Base-by-base conservation (phyloP, 177 flowering plant species). In the Vitis hybrid region DNA sequence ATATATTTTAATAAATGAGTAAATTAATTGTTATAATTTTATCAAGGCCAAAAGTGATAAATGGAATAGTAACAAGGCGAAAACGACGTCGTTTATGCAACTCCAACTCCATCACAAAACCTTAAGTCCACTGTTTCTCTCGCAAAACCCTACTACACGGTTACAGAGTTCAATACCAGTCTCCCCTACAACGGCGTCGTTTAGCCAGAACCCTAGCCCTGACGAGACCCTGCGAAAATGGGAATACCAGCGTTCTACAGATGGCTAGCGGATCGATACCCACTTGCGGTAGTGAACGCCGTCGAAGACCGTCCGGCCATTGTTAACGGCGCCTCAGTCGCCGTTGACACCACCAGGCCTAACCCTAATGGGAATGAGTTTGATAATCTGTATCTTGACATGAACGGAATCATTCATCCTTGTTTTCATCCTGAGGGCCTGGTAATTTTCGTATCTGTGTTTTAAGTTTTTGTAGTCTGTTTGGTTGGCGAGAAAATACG, bases 291-390 rank as follows among this genome's bases (percentile, higher is more conserved):
- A 0, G 74, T 52, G 1, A 69, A 76, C 8, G 88, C 73, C 10
- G 18, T 73, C 0, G 86, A 83, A 67, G 86, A 83, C 55, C 52
- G 19, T 3, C 75, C 81, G 0, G 12, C 14, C 4, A 11, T 23
- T 51, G 64, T 72, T 54, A 65, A 79, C 21, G 78, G 75, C 26
- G 65, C 13, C 15, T 6, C 54, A 0, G 51, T 67, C 17, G 76
- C 76, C 4, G 5, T 81, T 8, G 85, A 84, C 66, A 39, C 71
- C 2, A 70, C 70, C 56, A 23, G 15, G 2, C 84, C 80, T 1
- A 84, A 84, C 68, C 89, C 89, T 14, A 86, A 84, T 67, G 82
- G 78, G 10, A 1, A 79, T 1, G 89, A 86, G 54, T 84, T 80
- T 57, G 87, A 86, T 64, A 84, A 84, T 64, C 81, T 55, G 84